A percentile compares a stretch with the other conserved stretches of the same genome.
Conservation (phyloP, 2,329 filamentous ascomycete genomes). For the Berkeleyomyces rouxiae region DNA sequence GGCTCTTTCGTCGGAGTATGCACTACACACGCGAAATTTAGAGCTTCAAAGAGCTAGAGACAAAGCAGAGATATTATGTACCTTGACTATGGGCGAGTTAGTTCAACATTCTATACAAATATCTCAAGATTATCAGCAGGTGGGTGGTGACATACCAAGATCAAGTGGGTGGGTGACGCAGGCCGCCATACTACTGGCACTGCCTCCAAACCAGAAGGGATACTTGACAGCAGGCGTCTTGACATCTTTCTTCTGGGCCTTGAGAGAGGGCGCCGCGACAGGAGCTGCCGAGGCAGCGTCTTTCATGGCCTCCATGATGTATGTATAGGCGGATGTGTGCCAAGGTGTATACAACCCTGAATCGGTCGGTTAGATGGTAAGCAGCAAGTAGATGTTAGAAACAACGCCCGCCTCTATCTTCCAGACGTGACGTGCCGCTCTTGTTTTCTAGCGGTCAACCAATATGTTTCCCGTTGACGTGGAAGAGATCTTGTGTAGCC, state of each 20-base stretch:
- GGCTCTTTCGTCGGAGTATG: background rate
- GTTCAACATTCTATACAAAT: background rate
- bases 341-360: too few relatives aligned
- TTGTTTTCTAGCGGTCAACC: too few relatives aligned
- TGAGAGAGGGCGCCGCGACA: background rate
- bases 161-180: conserved; percentile 87
- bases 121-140: background rate
- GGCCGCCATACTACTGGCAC: conserved; percentile 80
- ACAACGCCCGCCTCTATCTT: too few relatives aligned
- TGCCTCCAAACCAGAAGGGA: conserved; percentile 94
- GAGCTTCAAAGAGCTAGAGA: background rate
- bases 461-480: too few relatives aligned
- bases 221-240: conserved; percentile 35
- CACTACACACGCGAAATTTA: background rate
- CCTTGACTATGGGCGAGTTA: conserved; percentile 33
- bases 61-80: conserved; percentile 12
- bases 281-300: background rate
- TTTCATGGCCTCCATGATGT: conserved; percentile 8
- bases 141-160: conserved; percentile 45
- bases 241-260: conserved; percentile 11
- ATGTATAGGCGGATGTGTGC: too few relatives aligned
- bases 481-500: too few relatives aligned
- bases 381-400: too few relatives aligned
- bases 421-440: too few relatives aligned
- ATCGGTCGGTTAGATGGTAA: too few relatives aligned